These are phyloP conservation scores for Geotrichum ghanense DNA, from an alignment of 805 yeast species.

Conservation along the genomic window DNA sequence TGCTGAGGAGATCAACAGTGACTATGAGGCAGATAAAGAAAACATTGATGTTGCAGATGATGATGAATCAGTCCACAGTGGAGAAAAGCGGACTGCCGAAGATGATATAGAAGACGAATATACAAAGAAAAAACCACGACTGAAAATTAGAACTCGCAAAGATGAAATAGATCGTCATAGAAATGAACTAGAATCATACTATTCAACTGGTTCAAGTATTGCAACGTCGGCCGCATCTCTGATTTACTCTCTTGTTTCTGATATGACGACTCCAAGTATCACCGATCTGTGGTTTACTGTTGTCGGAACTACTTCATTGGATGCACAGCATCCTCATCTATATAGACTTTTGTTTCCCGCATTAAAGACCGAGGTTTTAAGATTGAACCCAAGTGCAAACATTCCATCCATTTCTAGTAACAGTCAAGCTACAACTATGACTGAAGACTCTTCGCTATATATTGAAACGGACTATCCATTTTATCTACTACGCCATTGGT, in stretches of 20 bases:
- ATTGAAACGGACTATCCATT: constrained; percentile 78
- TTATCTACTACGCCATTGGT: constrained; percentile 85
- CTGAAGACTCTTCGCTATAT: constrained; percentile 32
- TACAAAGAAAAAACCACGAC: constrained; percentile 8
- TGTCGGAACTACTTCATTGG: constrained; percentile 77
- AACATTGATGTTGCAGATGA: neutral
- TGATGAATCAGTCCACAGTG: constrained; percentile 2
- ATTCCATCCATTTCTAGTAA: constrained; percentile 15
- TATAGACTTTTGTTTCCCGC: constrained; percentile 65
- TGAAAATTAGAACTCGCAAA: constrained; percentile 3
- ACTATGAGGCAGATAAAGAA: constrained; percentile 2
- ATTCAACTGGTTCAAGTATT: constrained; percentile 71
- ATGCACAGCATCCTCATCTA: constrained; percentile 55
- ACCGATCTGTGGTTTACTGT: constrained; percentile 75
- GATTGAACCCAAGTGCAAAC: constrained; percentile 25
- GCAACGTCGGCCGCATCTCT: constrained; percentile 68
- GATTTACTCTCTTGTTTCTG: constrained; percentile 65
- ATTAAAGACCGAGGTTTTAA: constrained; percentile 68
- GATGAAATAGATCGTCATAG: neutral
- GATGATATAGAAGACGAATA: constrained; percentile 19
- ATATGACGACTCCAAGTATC: constrained; percentile 70
- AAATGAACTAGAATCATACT: constrained; percentile 51
- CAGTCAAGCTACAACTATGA: constrained; percentile 13
- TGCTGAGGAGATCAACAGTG: constrained; percentile 8
- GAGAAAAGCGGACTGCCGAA: constrained; percentile 18